Percentiles rank a stretch among this genome's conserved stretches.
Evolutionary conservation across 345 rosid genomes (phyloP).

Genomic region (Brassica nigra): DNA sequence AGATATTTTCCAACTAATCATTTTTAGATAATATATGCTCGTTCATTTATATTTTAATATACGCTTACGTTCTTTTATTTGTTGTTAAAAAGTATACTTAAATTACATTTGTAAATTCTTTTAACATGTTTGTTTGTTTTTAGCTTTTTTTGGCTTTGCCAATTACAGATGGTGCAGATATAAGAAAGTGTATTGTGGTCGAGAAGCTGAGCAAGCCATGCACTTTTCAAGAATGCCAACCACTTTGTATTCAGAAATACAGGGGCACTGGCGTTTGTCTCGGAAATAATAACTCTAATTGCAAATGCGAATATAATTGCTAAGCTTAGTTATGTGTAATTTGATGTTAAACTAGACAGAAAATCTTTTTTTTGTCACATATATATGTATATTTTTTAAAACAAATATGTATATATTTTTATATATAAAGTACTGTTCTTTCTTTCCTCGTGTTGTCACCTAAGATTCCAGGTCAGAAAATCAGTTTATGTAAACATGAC

Average conservation of each 20-base stretch:
- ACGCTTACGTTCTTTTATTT: background rate
- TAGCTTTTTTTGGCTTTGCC: constrained; percentile 20
- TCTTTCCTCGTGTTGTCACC: no score
- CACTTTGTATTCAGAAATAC: constrained; percentile 13
- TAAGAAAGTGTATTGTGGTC: background rate
- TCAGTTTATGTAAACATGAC: no score
- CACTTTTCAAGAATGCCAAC: constrained; percentile 13
- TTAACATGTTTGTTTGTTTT: background rate
- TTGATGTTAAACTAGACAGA: background rate
- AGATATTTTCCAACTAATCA: background rate
- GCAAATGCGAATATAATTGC: constrained; percentile 12
- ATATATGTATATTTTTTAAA: no score
- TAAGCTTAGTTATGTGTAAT: background rate
- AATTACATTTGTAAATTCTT: background rate
- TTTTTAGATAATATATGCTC: background rate
- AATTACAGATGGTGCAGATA: constrained; percentile 1
- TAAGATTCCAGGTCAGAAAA: no score
- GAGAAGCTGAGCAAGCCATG: constrained; percentile 21
- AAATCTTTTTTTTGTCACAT: background rate
- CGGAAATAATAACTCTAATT: background rate
- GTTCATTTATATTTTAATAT: background rate
- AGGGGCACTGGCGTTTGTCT: constrained; percentile 10
- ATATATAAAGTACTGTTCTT: no score
- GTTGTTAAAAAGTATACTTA: background rate
- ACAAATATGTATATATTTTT: no score